Evolutionary conservation across 352 stramenopile genomes (phyloP).

Genomic region (Thalassiosira mediterranea): DNA sequence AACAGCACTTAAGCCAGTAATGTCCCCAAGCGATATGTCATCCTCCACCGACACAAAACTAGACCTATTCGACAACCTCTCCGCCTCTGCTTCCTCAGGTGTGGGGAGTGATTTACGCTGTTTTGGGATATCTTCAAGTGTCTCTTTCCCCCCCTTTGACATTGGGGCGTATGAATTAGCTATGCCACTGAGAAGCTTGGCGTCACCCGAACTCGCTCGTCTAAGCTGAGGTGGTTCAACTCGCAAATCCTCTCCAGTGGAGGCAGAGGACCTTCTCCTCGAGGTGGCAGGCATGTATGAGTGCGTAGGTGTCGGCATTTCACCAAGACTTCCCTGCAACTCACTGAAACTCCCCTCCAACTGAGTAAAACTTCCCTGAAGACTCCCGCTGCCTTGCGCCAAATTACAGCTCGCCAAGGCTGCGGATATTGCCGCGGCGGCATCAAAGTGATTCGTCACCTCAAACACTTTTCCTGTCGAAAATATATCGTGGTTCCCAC

Average conservation of each 20-base stretch:
- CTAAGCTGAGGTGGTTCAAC: background rate
- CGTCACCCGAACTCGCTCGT: background rate
- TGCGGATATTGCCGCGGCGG: constrained; percentile 44
- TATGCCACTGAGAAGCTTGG: background rate
- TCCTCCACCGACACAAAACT: constrained; percentile 34
- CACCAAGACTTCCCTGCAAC: constrained; percentile 17
- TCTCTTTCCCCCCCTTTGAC: background rate
- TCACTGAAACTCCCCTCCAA: too few species aligned
- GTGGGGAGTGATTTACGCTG: constrained; percentile 17
- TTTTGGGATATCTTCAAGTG: background rate
- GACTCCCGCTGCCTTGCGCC: constrained; percentile 19
- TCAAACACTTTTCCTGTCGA: constrained; percentile 22
- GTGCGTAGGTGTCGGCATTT: constrained; percentile 12
- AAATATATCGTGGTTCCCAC: background rate
- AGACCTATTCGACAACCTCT: constrained; percentile 22
- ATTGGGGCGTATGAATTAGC: background rate
- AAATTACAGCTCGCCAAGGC: constrained; percentile 46
- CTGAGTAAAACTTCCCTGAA: too few species aligned
- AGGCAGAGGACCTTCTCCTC: background rate
- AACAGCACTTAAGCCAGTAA: constrained; percentile 6
- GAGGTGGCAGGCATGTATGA: background rate
- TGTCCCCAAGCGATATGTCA: constrained; percentile 19
- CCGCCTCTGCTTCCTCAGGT: constrained; percentile 28
- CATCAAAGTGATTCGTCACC: constrained; percentile 54
- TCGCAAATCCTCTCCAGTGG: constrained; percentile 4